These are phyloP conservation scores for Mentha longifolia DNA, from an alignment of 257 asterid genomes.

Conservation along the genomic window DNA sequence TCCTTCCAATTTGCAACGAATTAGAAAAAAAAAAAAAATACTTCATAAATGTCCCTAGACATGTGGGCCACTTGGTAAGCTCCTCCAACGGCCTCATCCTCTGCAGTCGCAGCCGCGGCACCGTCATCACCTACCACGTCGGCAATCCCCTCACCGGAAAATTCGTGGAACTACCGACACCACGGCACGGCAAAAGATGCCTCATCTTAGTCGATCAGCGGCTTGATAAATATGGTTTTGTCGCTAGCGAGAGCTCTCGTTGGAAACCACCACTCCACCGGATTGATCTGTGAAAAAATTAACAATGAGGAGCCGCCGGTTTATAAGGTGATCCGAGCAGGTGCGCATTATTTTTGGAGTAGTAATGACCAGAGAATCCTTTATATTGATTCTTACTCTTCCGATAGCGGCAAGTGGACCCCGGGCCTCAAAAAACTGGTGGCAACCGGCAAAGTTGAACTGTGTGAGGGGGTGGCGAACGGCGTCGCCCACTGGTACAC, in stretches of 20 bases:
- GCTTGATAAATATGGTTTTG: no score
- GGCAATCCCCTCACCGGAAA: neutral
- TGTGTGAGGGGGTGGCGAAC: neutral
- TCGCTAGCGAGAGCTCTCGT: neutral
- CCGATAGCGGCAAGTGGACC: neutral
- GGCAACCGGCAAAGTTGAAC: neutral
- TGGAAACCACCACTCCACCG: neutral
- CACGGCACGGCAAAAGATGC: neutral
- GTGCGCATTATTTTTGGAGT: neutral
- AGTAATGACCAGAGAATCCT: neutral
- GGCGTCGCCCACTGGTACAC: neutral
- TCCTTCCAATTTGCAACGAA: neutral
- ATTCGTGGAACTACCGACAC: neutral
- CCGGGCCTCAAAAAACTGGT: neutral
- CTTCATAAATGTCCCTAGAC: neutral
- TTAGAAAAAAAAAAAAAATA: no score
- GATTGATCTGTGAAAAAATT: neutral
- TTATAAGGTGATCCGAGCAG: neutral
- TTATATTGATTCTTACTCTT: neutral
- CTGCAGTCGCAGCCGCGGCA: neutral
- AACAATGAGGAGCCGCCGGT: neutral
- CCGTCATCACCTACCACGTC: neutral
- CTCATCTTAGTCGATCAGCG: accelerated
- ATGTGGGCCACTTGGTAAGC: neutral
- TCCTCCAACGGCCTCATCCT: neutral